phyloP scores from a whole-genome alignment of 2,329 filamentous ascomycete genomes.

The Teratosphaeria epicoccoides region DNA sequence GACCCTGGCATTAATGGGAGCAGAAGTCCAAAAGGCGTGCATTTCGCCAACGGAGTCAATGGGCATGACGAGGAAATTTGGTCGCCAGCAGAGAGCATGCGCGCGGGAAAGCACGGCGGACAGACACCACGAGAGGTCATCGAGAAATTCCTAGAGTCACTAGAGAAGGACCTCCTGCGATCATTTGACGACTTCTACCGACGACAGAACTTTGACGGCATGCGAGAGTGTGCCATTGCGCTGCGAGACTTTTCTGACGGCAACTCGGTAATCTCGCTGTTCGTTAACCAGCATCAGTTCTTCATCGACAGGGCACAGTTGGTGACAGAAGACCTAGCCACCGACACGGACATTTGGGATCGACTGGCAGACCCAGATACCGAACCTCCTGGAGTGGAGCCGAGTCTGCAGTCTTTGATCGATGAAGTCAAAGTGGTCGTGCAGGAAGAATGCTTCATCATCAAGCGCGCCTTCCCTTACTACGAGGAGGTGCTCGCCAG shows the following conservation, averaged over 20 bases:
- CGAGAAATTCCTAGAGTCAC: constrained; percentile 89
- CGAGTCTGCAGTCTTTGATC: constrained; percentile 79
- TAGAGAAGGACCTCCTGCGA: constrained; percentile 89
- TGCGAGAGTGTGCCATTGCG: constrained; percentile 93
- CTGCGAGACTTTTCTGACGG: constrained; percentile 93
- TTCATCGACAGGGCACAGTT: constrained; percentile 95
- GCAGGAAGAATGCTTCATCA: constrained; percentile 94
- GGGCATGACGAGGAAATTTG: constrained; percentile 34
- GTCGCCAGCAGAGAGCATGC: constrained; percentile 41
- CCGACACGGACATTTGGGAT: constrained; percentile 70
- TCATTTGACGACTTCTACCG: constrained; percentile 97
- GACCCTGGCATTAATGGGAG: constrained; percentile 50
- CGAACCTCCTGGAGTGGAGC: constrained; percentile 82
- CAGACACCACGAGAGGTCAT: constrained; percentile 59
- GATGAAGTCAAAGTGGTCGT: constrained; percentile 94
- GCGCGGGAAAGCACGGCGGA: constrained; percentile 35
- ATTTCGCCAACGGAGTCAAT: constrained; percentile 37
- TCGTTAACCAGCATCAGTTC: constrained; percentile 98
- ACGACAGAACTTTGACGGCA: constrained; percentile 90
- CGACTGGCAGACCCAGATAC: constrained; percentile 87
- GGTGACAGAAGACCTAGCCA: constrained; percentile 71
- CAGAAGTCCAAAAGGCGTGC: constrained; percentile 15
- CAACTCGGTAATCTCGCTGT: constrained; percentile 85
- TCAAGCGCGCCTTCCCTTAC: constrained; percentile 91
- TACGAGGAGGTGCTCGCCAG: constrained; percentile 88